These are phyloP conservation scores for Saccharomyces hybrid DNA, from an alignment of 1,139 yeast species.

Conservation along the genomic window DNA sequence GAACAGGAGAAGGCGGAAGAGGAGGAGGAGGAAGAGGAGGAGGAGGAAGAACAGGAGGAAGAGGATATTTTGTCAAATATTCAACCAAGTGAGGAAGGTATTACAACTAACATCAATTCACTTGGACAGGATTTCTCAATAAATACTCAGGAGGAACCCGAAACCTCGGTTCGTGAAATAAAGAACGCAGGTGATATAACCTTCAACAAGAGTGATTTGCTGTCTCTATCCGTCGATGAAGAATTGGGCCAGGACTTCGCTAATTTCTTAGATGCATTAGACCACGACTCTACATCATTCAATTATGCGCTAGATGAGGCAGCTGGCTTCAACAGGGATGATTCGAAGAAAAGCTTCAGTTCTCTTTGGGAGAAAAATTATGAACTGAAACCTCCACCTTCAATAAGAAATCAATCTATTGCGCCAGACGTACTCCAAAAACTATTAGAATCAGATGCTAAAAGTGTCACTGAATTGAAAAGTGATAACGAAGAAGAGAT, in stretches of 20 bases:
- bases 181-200: not conserved
- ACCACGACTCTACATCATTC: slow-evolving; percentile 8
- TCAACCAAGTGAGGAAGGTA: not conserved
- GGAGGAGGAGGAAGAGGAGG: not conserved
- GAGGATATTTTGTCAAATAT: not conserved
- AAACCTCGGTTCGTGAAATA: not conserved
- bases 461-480: not conserved
- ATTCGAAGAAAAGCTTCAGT: not conserved
- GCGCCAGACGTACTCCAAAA: not conserved
- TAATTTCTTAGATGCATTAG: slow-evolving; percentile 7
- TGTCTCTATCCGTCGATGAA: slow-evolving; percentile 7
- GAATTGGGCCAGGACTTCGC: slow-evolving; percentile 10
- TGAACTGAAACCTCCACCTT: slow-evolving; percentile 1
- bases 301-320: slow-evolving; percentile 1
- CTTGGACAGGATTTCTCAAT: not conserved
- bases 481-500: slow-evolving; percentile 2
- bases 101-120: not conserved
- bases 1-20: not conserved
- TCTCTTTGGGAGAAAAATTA: slow-evolving; percentile 8
- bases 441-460: not conserved
- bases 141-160: not conserved
- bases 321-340: slow-evolving; percentile 4
- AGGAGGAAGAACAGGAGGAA: not conserved
- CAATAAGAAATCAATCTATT: not conserved
- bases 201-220: slow-evolving; percentile 4